Evolutionary conservation across 192 early-diverging fungal genomes (phyloP), one percentile per base, ranked within the genome.

Genomic region (Coemansia sp.): DNA sequence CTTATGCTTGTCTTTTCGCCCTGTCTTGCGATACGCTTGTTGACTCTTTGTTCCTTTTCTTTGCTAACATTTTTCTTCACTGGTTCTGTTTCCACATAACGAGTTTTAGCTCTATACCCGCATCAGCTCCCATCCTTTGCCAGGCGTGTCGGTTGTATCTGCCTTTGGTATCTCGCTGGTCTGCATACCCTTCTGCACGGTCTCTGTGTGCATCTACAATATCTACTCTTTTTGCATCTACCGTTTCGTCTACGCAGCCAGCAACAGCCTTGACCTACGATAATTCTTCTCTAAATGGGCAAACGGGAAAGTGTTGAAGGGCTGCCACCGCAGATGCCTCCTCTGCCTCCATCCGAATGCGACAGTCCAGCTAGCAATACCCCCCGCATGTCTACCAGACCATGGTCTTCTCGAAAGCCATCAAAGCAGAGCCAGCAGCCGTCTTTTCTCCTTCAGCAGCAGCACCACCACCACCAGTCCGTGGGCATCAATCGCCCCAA

Each of bases 381-480:
- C 4, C 18, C 55, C 33, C 29, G 55, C 16, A 30, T 26, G 48
- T 15, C 53, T 7, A 49, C 30, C 58, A 59, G 46, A 31, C 16
- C 57, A 23, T 33, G 28, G 28, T 23, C 46, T 28, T 42, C 56
- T 37, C 61, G 40, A 30, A 59, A 60, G 8, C 4, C 10, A 35
- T 51, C 58, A 7, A 58, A 68, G 53, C 67, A 69, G 20, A 60
- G 40, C 37, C 66, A 61, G 15, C 68, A 70, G 46, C 30, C 52
- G n/a, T 42, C 34, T 10, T 53, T 45, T 35, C 53, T n/a, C 8
- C 23, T 25, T 30, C 60, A 61, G 30, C 48, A 60, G 62, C 62
- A 58, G 60, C 48, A 25, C 45, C 56, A 35, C 20, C 35, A n/a
- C 30, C 58, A 59, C 23, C 42, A 42, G 43, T 29, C n/a, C 20